Evolutionary conservation across 805 yeast species (phyloP).

Genomic region (Metschnikowia bowlesiae): DNA sequence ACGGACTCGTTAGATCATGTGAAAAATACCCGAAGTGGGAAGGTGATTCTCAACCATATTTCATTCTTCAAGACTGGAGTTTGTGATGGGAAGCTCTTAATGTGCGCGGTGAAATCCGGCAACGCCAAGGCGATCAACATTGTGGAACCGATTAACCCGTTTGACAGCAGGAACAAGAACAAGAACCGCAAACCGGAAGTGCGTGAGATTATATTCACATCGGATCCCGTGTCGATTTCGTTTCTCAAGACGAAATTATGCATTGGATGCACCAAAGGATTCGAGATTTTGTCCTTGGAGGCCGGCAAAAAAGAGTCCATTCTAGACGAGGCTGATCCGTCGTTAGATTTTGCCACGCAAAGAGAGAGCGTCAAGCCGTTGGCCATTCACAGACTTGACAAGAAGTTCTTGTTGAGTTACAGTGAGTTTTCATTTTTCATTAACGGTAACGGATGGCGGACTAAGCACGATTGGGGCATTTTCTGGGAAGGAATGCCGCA

Average conservation of each 20-base stretch:
- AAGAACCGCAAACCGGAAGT: slow-evolving; percentile 59
- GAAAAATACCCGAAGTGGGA: slow-evolving; percentile 59
- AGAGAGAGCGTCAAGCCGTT: slow-evolving; percentile 78
- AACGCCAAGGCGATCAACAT: slow-evolving; percentile 76
- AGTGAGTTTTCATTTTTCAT: slow-evolving; percentile 93
- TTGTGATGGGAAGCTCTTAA: slow-evolving; percentile 81
- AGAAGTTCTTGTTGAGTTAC: slow-evolving; percentile 83
- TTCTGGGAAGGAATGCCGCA: slow-evolving; percentile 97
- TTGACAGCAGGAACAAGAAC: slow-evolving; percentile 56
- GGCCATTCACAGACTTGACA: slow-evolving; percentile 85
- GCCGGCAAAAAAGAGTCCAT: slow-evolving; percentile 83
- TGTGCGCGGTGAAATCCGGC: slow-evolving; percentile 85
- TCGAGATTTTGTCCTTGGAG: slow-evolving; percentile 85
- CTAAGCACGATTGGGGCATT: slow-evolving; percentile 88
- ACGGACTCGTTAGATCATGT: slow-evolving; percentile 45
- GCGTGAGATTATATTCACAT: slow-evolving; percentile 72
- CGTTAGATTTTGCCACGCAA: slow-evolving; percentile 86
- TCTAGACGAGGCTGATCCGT: slow-evolving; percentile 97
- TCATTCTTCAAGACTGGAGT: slow-evolving; percentile 90
- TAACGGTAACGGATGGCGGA: slow-evolving; percentile 94
- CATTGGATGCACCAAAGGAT: slow-evolving; percentile 94
- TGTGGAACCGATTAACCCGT: slow-evolving; percentile 84
- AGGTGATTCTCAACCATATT: slow-evolving; percentile 81
- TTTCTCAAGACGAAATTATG: slow-evolving; percentile 85
- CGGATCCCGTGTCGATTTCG: slow-evolving; percentile 89